Evolutionary conservation across 176 grass and related monocot genomes (phyloP).

Genomic region (Oryza officinalis): DNA sequence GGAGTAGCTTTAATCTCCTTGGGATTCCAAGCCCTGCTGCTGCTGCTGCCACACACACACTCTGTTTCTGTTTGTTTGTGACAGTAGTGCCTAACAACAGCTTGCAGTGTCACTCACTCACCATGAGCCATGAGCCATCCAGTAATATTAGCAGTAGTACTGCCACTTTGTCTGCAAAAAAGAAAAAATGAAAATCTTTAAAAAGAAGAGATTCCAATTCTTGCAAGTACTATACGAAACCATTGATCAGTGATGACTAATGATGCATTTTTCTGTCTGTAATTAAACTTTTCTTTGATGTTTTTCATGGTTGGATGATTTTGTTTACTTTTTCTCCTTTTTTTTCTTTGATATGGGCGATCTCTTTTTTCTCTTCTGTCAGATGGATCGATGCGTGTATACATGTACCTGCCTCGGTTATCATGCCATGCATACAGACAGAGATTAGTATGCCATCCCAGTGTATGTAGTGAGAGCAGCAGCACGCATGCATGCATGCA

Average conservation of each 20-base stretch:
- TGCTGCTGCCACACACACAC: neutral
- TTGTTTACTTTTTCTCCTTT: too few species aligned
- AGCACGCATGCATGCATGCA: neutral
- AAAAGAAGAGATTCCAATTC: conserved; percentile 13
- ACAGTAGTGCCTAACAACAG: neutral
- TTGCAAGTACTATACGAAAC: neutral
- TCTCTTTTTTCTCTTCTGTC: neutral
- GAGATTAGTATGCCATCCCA: neutral
- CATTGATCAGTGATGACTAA: neutral
- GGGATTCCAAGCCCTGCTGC: neutral
- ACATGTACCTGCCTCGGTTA: neutral
- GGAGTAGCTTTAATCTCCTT: neutral
- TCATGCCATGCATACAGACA: neutral
- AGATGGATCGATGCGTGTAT: neutral
- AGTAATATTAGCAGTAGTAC: neutral
- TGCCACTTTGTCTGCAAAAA: neutral
- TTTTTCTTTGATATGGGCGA: neutral
- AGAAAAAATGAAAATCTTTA: neutral
- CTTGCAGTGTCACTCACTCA: neutral
- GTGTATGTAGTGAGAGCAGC: neutral
- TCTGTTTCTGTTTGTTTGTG: neutral
- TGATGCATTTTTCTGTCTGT: neutral
- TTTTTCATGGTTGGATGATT: neutral
- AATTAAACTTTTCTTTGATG: neutral
- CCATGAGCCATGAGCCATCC: neutral